Evolutionary conservation across 2,329 filamentous ascomycete genomes (phyloP).

Genomic region (Simplicillium aogashimaense): DNA sequence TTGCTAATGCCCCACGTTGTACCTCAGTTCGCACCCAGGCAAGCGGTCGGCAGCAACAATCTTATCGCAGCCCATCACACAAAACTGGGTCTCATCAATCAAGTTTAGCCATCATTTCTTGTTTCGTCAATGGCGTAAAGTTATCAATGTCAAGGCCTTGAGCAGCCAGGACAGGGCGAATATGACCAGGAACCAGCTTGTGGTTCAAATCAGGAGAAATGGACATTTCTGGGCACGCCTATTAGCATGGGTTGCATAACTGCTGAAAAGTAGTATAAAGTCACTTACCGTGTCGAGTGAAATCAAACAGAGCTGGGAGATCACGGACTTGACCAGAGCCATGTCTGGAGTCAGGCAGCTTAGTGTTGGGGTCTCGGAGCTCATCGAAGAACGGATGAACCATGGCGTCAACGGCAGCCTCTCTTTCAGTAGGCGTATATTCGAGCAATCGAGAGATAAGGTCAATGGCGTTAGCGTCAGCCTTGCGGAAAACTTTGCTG

Average conservation of each 20-base stretch:
- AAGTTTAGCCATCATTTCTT: slow-evolving; percentile 95
- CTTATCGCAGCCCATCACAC: no score
- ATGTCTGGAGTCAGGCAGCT: slow-evolving; percentile 89
- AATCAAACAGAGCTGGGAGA: slow-evolving; percentile 83
- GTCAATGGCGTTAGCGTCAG: slow-evolving; percentile 85
- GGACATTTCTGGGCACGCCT: slow-evolving; percentile 64
- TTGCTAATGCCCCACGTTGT: no score
- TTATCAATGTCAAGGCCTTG: slow-evolving; percentile 88
- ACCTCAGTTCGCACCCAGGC: no score
- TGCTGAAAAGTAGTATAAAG: neutral
- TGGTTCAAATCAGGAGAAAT: slow-evolving; percentile 82
- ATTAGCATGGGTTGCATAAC: neutral
- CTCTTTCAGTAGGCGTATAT: slow-evolving; percentile 92
- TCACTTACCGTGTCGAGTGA: slow-evolving; percentile 78
- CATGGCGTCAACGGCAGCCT: slow-evolving; percentile 93
- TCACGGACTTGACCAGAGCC: slow-evolving; percentile 71
- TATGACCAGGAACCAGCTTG: slow-evolving; percentile 77
- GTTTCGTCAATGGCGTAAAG: slow-evolving; percentile 81
- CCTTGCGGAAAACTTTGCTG: slow-evolving; percentile 98
- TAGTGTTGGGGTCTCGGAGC: slow-evolving; percentile 80
- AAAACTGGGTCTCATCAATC: slow-evolving; percentile 53
- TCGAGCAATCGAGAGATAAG: slow-evolving; percentile 88
- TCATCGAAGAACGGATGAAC: slow-evolving; percentile 98
- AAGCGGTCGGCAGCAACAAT: no score
- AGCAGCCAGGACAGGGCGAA: slow-evolving; percentile 61